These are phyloP conservation scores for Stevia rebaudiana DNA, from an alignment of 140 eudicot genomes.

Conservation along the genomic window DNA sequence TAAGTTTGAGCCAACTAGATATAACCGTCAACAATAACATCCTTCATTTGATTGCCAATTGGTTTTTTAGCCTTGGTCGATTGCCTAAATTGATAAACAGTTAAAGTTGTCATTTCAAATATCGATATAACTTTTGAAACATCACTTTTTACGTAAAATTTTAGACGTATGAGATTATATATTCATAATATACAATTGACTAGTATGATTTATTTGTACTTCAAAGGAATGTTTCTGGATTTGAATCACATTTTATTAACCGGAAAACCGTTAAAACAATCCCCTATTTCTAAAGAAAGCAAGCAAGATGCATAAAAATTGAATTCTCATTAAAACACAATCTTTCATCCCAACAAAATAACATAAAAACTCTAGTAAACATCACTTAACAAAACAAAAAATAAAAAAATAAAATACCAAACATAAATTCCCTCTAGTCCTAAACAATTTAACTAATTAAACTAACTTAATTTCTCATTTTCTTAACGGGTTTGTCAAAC, in stretches of 20 bases:
- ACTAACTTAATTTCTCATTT: slow-evolving; percentile 9
- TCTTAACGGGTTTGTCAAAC: slow-evolving; percentile 36
- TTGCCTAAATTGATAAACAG: too few relatives aligned
- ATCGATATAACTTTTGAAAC: too few relatives aligned
- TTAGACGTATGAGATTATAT: too few relatives aligned
- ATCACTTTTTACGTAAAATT: too few relatives aligned
- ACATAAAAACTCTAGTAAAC: slow-evolving; percentile 38
- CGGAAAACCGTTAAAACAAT: not conserved
- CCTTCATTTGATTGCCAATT: too few relatives aligned
- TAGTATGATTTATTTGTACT: too few relatives aligned
- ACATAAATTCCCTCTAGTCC: slow-evolving; percentile 7
- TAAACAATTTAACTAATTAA: not conserved
- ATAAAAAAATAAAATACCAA: not conserved
- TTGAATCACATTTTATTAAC: not conserved
- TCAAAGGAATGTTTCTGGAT: too few relatives aligned
- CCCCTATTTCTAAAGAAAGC: not conserved
- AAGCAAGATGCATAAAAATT: not conserved
- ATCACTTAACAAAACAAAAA: slow-evolving; percentile 19
- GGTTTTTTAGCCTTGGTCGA: too few relatives aligned
- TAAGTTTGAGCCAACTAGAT: too few relatives aligned
- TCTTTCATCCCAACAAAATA: slow-evolving; percentile 23
- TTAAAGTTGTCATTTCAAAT: too few relatives aligned
- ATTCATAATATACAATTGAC: too few relatives aligned
- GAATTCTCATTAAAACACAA: slow-evolving; percentile 31
- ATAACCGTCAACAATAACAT: too few relatives aligned